Evolutionary conservation across 192 early-diverging fungal genomes (phyloP), one percentile per base, ranked within the genome.

Genomic region (Coemansia reversa): DNA sequence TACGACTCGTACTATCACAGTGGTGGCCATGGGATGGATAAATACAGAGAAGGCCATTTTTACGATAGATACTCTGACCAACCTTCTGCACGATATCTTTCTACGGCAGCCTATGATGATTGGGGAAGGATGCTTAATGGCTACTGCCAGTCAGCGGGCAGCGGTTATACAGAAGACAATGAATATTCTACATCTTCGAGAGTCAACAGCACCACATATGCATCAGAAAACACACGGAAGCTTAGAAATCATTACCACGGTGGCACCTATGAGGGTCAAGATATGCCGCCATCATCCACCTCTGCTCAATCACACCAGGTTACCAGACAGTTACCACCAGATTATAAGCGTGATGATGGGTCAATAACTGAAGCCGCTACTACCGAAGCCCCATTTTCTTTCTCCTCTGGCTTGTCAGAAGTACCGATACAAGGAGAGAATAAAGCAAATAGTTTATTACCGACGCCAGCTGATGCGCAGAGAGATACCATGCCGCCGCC

Each of bases 71-170:
- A 76, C 23, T 19, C 6, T 24, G 51, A 60, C 58, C 33, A 60
- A 39, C 28, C 42, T 19, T 4, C 53, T n/a, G 22, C 53, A n/a
- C 48, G 19, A 22, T 29, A 63, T 23, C 0, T 25, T 22, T 24
- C 33, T 30, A 60, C 30, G 16, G 7, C 16, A 19, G 48, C 12
- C 16, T 52, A 57, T 28, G 61, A 57, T 7, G 62, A 63, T 19
- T 79, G 67, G 60, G 32, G 51, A 14, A 60, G 62, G 0, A 65
- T 70, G 65, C 65, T 79, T 7, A 58, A 66, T 11, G 42, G 59
- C 27, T 79, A 79, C 54, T 74, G 71, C 25, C 35, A 56, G 11
- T 16, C 52, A 33, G 28, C 39, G 33, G 6, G 16, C 4, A 14
- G 25, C 18, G 39, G 51, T 6, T 45, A 55, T 23, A 16, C 50